A percentile compares a stretch with the other conserved stretches of the same genome.
phyloP scores from a whole-genome alignment of 192 early-diverging fungal genomes.

The Phycomyces nitens region DNA sequence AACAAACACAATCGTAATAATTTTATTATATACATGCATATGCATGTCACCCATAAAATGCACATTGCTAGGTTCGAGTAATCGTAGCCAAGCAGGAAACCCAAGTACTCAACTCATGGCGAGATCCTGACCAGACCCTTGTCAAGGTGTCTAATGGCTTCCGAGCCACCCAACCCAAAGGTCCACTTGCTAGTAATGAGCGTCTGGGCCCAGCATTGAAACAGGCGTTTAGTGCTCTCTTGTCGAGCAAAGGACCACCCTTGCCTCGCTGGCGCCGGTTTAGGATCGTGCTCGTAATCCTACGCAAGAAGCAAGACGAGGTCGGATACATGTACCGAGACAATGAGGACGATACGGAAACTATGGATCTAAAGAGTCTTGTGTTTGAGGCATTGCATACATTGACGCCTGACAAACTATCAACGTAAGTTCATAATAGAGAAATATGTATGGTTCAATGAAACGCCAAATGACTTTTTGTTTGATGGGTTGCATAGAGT shows the following conservation, averaged over 20 bases:
- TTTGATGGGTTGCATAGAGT: background rate
- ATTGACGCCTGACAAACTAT: conserved; percentile 3
- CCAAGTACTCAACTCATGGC: background rate
- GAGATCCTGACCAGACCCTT: background rate
- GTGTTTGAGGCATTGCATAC: conserved; percentile 9
- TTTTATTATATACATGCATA: background rate
- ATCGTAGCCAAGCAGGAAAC: background rate
- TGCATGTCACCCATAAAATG: background rate
- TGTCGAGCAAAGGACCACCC: background rate
- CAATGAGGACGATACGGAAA: background rate
- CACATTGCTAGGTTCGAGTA: background rate
- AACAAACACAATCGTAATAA: background rate
- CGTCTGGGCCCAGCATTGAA: background rate
- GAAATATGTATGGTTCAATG: background rate
- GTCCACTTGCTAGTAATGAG: background rate
- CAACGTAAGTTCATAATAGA: background rate
- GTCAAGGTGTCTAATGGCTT: background rate
- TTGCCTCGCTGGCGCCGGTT: background rate
- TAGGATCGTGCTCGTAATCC: background rate
- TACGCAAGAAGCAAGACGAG: background rate
- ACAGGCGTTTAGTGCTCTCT: too few relatives aligned
- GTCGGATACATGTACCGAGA: background rate
- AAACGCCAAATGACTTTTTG: background rate
- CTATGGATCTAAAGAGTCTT: background rate
- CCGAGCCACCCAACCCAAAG: background rate